phyloP scores from a whole-genome alignment of 371 early-diverging fungal genomes.

The Nosema bombycis region DNA sequence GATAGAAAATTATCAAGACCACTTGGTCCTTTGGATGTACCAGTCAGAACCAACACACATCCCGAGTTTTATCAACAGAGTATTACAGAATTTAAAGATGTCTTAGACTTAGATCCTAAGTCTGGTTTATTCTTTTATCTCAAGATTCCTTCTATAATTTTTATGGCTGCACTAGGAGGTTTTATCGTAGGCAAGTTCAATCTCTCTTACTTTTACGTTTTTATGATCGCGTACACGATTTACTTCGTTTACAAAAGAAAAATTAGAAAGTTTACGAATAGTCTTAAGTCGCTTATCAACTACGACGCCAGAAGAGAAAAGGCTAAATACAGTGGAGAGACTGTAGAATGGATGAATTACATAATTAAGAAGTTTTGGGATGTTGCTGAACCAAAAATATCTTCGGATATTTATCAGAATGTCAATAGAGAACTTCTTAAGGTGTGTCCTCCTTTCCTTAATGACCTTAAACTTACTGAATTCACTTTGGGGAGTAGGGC shows the following conservation, averaged over 20 bases:
- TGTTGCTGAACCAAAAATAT: conserved; percentile 80
- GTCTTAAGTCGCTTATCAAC: conserved; percentile 58
- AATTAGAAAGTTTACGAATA: conserved; percentile 58
- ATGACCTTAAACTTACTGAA: conserved; percentile 75
- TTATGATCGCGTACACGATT: conserved; percentile 59
- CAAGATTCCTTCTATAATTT: conserved; percentile 60
- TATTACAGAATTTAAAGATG: conserved; percentile 47
- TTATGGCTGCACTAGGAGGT: conserved; percentile 50
- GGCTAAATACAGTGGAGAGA: conserved; percentile 67
- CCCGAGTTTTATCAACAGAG: conserved; percentile 17
- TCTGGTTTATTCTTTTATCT: conserved; percentile 50
- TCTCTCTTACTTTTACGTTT: conserved; percentile 50
- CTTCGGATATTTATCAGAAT: conserved; percentile 72
- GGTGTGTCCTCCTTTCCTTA: conserved; percentile 73
- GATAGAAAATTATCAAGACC: conserved; percentile 30
- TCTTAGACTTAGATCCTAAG: conserved; percentile 59
- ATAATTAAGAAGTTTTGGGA: conserved; percentile 81
- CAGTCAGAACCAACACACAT: not conserved
- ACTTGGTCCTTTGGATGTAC: conserved; percentile 28
- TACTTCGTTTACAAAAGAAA: conserved; percentile 57
- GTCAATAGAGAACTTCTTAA: conserved; percentile 62
- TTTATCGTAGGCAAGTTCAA: conserved; percentile 61
- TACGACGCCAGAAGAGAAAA: conserved; percentile 53
- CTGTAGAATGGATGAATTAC: conserved; percentile 88
- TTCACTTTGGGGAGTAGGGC: conserved; percentile 90